These are phyloP conservation scores for Keqinozyma sinolaborantium DNA, from an alignment of 1,139 yeast genomes.

Conservation along the genomic window DNA sequence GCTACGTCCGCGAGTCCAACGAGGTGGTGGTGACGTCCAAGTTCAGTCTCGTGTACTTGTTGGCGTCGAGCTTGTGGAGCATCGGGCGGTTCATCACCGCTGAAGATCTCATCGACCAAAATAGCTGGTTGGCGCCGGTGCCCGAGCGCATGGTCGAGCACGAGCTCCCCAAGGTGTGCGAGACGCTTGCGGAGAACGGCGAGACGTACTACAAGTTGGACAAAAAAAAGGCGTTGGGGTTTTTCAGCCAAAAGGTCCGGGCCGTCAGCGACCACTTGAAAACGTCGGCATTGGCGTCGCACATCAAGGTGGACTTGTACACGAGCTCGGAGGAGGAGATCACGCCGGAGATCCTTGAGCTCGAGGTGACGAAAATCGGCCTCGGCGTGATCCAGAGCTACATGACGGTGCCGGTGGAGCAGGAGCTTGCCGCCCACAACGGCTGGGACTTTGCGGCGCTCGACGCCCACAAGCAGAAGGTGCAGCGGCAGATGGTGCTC, in stretches of 20 bases:
- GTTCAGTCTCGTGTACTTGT: slow-evolving; percentile 39
- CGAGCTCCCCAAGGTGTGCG: slow-evolving; percentile 37
- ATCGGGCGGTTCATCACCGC: slow-evolving; percentile 35
- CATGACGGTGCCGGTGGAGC: slow-evolving; percentile 4
- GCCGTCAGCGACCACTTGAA: slow-evolving; percentile 9
- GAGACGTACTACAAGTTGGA: slow-evolving; percentile 48
- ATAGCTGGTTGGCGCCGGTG: slow-evolving; percentile 22
- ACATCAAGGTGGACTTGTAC: slow-evolving; percentile 35
- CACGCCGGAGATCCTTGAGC: slow-evolving; percentile 25
- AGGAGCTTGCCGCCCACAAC: slow-evolving; percentile 28
- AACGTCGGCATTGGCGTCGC: slow-evolving; percentile 19
- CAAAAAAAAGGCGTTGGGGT: slow-evolving; percentile 23
- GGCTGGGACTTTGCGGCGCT: slow-evolving; percentile 26
- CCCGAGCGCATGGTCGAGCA: slow-evolving; percentile 18
- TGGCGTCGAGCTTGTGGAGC: slow-evolving; percentile 34
- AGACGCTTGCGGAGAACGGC: slow-evolving; percentile 42
- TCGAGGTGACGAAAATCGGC: slow-evolving; percentile 10
- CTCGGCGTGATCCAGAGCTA: slow-evolving; percentile 9
- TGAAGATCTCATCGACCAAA: slow-evolving; percentile 48
- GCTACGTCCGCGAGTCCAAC: slow-evolving; percentile 31
- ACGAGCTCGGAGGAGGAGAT: slow-evolving; percentile 16
- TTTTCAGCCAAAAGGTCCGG: slow-evolving; percentile 26
- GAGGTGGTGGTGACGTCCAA: slow-evolving; percentile 38
- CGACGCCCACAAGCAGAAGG: slow-evolving; percentile 22
- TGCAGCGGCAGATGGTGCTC: slow-evolving; percentile 24